Evolutionary conservation across 257 asterid species (phyloP).

Genomic region (Apocynum venetum): DNA sequence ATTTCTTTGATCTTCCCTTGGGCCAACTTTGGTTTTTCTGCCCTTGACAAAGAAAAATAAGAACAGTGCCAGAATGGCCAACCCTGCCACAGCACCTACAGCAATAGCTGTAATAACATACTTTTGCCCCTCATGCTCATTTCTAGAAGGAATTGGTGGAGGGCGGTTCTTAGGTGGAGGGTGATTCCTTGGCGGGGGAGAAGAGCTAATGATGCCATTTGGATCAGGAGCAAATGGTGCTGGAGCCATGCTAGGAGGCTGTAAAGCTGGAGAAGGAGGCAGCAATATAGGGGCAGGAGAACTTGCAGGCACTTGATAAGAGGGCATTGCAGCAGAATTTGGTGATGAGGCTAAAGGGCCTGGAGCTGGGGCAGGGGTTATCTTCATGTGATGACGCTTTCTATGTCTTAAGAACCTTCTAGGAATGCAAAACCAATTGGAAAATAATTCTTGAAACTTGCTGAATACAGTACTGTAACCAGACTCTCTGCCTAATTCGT

Average conservation of each 20-base stretch:
- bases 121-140: constrained; percentile 11
- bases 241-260: constrained; percentile 27
- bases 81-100: constrained; percentile 41
- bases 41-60: constrained; percentile 37
- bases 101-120: constrained; percentile 36
- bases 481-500: constrained; percentile 8
- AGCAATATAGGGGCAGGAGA: constrained; percentile 29
- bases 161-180: constrained; percentile 2
- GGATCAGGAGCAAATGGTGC: constrained; percentile 17
- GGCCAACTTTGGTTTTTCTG: constrained; percentile 29
- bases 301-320: constrained; percentile 16
- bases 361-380: constrained; percentile 16
- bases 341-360: constrained; percentile 28
- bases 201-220: constrained; percentile 8
- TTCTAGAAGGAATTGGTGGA: constrained; percentile 23
- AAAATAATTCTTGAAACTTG: constrained; percentile 29
- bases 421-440: constrained; percentile 39
- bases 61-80: constrained; percentile 40
- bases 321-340: constrained; percentile 20
- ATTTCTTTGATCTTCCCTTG: constrained; percentile 43
- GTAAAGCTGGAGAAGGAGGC: constrained; percentile 26
- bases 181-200: constrained; percentile 2
- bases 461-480: constrained; percentile 12
- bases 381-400: neutral
- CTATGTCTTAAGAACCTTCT: constrained; percentile 57